Conservation (phyloP, 495 filamentous ascomycete species). For the Neurospora sp. region DNA sequence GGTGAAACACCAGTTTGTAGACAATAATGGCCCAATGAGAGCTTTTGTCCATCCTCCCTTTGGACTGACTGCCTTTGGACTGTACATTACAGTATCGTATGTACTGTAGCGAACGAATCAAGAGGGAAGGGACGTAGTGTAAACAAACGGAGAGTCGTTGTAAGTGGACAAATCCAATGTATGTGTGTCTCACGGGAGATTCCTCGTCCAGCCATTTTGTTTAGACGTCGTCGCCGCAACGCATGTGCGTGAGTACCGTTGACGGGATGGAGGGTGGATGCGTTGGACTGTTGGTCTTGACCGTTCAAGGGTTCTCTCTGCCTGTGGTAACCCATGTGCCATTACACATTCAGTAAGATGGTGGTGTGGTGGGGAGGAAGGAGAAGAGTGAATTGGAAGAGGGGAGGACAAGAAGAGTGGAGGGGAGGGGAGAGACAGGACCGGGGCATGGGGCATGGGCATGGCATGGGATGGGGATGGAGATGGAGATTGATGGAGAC, state of each 20-base stretch:
- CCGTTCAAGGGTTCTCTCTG: background rate
- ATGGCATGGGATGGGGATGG: background rate
- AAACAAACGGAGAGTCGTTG: background rate
- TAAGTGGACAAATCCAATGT: background rate
- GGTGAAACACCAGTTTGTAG: background rate
- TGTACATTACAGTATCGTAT: background rate
- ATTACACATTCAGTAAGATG: background rate
- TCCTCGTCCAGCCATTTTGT: background rate
- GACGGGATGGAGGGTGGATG: background rate
- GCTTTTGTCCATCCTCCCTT: background rate
- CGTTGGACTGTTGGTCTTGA: background rate
- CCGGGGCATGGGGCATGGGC: background rate
- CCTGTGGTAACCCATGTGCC: background rate
- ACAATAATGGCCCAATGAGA: background rate
- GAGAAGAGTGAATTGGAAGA: background rate
- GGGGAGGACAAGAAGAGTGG: background rate
- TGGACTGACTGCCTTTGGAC: background rate
- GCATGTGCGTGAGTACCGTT: background rate
- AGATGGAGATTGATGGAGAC: background rate
- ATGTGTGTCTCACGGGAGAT: background rate
- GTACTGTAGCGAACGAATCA: background rate
- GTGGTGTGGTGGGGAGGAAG: background rate
- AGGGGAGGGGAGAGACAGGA: background rate
- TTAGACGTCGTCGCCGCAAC: background rate
- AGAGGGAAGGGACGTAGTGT: background rate